These are phyloP conservation scores for Termitomyces sp. DNA, from an alignment of 768 basidiomycete species.

Conservation along the genomic window DNA sequence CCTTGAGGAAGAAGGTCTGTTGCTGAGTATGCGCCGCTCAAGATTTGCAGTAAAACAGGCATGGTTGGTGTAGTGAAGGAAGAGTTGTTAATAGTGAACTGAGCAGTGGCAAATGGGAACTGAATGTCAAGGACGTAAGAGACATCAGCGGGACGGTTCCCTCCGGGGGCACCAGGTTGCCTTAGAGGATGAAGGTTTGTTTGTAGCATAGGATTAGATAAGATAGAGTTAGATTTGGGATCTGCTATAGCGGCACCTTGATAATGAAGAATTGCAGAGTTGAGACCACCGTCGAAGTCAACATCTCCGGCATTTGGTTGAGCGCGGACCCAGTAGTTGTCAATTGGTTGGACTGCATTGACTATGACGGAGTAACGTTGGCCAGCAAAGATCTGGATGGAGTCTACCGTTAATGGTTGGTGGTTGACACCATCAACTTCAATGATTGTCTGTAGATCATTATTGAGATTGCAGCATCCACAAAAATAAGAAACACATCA, in stretches of 20 bases:
- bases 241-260: neutral
- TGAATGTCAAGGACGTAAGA: neutral
- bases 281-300: neutral
- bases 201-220: neutral
- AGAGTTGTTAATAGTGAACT: neutral
- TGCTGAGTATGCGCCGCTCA: neutral
- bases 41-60: slow-evolving; percentile 1
- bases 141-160: neutral
- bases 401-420: neutral
- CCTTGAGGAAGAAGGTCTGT: slow-evolving; percentile 28
- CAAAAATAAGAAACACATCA: neutral
- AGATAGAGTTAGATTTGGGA: neutral
- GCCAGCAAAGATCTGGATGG: neutral
- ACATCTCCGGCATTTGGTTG: neutral
- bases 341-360: neutral
- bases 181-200: neutral
- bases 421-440: slow-evolving; percentile 2
- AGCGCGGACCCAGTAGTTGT: slow-evolving; percentile 1
- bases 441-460: neutral
- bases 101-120: neutral
- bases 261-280: slow-evolving; percentile 2
- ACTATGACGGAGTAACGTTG: slow-evolving; percentile 1
- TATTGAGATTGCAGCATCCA: neutral
- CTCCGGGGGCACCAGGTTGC: neutral
- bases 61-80: neutral